Evolutionary conservation across 495 filamentous ascomycete genomes (phyloP).

Genomic region (Aspergillus campestris): DNA sequence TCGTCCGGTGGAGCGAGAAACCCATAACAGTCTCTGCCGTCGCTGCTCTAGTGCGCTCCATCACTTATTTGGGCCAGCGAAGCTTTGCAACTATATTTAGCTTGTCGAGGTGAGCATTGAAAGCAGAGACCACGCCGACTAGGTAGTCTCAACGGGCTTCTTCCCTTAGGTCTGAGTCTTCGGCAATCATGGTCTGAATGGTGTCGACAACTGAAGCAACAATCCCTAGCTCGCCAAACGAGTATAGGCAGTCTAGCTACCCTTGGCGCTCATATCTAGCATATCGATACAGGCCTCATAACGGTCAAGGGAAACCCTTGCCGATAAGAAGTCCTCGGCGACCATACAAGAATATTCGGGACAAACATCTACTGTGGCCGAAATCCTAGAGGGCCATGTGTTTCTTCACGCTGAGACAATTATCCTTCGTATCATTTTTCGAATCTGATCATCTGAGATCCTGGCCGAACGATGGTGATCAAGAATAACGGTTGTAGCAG

Average conservation of each 20-base stretch:
- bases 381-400: slow-evolving; percentile 47
- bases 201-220: slow-evolving; percentile 41
- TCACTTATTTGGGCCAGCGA: no score
- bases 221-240: slow-evolving; percentile 48
- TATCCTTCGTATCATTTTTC: slow-evolving; percentile 41
- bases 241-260: background rate
- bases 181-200: slow-evolving; percentile 39
- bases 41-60: no score
- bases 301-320: slow-evolving; percentile 41
- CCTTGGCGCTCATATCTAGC: background rate
- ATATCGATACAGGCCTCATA: slow-evolving; percentile 39
- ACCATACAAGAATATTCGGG: slow-evolving; percentile 40
- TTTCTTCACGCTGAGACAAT: slow-evolving; percentile 30
- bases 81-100: no score
- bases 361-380: slow-evolving; percentile 53
- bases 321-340: slow-evolving; percentile 16
- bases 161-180: no score
- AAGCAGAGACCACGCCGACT: no score
- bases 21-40: no score
- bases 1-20: no score
- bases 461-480: slow-evolving; percentile 58
- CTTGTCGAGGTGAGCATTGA: no score
- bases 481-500: slow-evolving; percentile 52
- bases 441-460: slow-evolving; percentile 42
- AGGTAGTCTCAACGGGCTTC: no score